Evolutionary conservation across 192 early-diverging fungal genomes (phyloP).

Genomic region (Podila horticola): DNA sequence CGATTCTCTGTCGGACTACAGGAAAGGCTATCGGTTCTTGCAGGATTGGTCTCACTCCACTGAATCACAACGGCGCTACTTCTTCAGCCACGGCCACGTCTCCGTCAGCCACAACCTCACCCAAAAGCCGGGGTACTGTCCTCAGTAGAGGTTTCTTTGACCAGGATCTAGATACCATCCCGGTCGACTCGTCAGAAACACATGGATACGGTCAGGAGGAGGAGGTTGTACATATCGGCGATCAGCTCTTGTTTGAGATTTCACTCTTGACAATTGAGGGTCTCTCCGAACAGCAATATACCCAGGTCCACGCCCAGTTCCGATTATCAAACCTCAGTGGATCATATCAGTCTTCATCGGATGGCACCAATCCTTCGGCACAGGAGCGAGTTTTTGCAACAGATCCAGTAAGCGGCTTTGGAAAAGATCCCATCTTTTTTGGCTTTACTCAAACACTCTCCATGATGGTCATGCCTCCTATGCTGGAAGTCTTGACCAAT

Average conservation of each 20-base stretch:
- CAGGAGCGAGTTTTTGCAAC: constrained; percentile 64
- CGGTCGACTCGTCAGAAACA: constrained; percentile 1
- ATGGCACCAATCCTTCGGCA: neutral
- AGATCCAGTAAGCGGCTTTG: constrained; percentile 67
- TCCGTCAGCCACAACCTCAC: neutral
- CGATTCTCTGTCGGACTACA: constrained; percentile 58
- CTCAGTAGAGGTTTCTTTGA: neutral
- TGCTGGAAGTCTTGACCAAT: constrained; percentile 48
- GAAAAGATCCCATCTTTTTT: constrained; percentile 57
- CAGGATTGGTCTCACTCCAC: constrained; percentile 55
- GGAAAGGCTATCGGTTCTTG: constrained; percentile 50
- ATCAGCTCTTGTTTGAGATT: constrained; percentile 72
- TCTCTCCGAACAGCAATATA: constrained; percentile 68
- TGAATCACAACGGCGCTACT: constrained; percentile 12
- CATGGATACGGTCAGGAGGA: constrained; percentile 3
- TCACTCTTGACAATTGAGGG: constrained; percentile 69
- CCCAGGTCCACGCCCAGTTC: constrained; percentile 81
- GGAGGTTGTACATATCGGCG: constrained; percentile 54
- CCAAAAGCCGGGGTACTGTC: too few species aligned
- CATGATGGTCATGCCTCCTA: constrained; percentile 45
- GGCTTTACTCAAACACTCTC: constrained; percentile 62
- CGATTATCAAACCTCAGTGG: constrained; percentile 68
- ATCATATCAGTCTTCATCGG: neutral
- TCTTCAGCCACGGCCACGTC: neutral
- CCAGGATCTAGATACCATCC: neutral